Evolutionary conservation across 2,329 filamentous ascomycete genomes (phyloP).

Genomic region (Sporothrix dimorphospora): DNA sequence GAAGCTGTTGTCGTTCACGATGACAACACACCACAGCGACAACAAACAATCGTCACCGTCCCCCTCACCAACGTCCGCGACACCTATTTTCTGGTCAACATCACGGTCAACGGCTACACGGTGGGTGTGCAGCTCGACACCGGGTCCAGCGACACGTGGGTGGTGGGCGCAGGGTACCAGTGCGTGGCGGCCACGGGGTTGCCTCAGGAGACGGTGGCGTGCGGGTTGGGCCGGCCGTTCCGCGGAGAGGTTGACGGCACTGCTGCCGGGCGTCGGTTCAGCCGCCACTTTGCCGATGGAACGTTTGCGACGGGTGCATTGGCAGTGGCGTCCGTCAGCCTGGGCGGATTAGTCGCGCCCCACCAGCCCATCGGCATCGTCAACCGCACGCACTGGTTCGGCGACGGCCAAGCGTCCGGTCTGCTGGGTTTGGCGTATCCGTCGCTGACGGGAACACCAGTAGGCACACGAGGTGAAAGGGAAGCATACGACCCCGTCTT

Average conservation of each 20-base stretch:
- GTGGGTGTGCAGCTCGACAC: neutral
- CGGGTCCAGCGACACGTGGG: neutral
- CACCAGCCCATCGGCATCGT: neutral
- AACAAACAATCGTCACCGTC: neutral
- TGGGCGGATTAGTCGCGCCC: neutral
- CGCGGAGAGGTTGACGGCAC: neutral
- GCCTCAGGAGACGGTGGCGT: neutral
- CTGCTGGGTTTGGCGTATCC: neutral
- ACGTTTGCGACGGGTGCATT: neutral
- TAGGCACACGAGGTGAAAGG: too few relatives aligned
- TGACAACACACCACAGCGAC: neutral
- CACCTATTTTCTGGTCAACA: neutral
- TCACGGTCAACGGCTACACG: neutral
- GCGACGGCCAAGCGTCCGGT: neutral
- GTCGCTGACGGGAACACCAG: neutral
- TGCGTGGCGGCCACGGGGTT: neutral
- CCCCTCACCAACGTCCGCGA: neutral
- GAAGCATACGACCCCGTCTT: neutral
- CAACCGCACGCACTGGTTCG: neutral
- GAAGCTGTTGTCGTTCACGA: neutral
- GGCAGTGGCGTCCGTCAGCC: neutral
- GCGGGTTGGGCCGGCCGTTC: neutral
- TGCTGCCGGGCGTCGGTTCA: neutral
- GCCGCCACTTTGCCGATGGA: neutral
- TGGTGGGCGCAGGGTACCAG: neutral